Evolutionary conservation across 345 rosid genomes (phyloP), one percentile per base, ranked within the genome.

Genomic region (Crucihimalaya himalaica): DNA sequence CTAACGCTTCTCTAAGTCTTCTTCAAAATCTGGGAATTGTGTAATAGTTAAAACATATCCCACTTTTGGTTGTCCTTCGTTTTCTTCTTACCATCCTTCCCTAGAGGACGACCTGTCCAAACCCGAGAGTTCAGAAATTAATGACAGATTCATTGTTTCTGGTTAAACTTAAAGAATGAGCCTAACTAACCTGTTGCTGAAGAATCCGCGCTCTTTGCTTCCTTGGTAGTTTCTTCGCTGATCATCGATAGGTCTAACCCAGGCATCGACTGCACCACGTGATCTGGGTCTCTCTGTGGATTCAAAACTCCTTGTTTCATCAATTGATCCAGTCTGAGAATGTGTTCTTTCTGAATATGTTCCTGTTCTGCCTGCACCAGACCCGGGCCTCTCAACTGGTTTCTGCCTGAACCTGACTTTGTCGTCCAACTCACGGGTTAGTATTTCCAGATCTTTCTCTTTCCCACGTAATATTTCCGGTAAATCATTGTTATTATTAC

Each of bases 381-480:
- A 77, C 47, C 68, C 51, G 0, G 80, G 80, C 12, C 80, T 71
- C 46, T 92, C 98, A 32, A 66, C 42, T 31, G 87, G 86, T 84
- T 79, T 92, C 71, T 78, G 92, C 53, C 98, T 86, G 83, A 92
- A 90, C 74, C 89, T 87, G 75, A 88, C 86, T 81, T 86, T 92
- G 82, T 85, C 84, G 73, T 95, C 96, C 79, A 90, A 69, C 68
- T 89, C 94, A 56, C 66, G 87, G 64, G 71, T 77, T 67, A 95
- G 70, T 21, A 51, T 59, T 73, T 88, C 97, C 60, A 95, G 76
- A 65, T 86, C 84, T 74, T 78, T 86, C 71, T 95, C 98, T 79
- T 85, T 95, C n/a, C 63, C 72, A 40, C 74, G 54, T 73, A 95
- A 68, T 34, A 48, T 75, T 59, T 81, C 86, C 7, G 62, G 81